These are phyloP conservation scores for Dianthus caryophyllus DNA, from an alignment of 148 eudicot genomes.

Conservation along the genomic window DNA sequence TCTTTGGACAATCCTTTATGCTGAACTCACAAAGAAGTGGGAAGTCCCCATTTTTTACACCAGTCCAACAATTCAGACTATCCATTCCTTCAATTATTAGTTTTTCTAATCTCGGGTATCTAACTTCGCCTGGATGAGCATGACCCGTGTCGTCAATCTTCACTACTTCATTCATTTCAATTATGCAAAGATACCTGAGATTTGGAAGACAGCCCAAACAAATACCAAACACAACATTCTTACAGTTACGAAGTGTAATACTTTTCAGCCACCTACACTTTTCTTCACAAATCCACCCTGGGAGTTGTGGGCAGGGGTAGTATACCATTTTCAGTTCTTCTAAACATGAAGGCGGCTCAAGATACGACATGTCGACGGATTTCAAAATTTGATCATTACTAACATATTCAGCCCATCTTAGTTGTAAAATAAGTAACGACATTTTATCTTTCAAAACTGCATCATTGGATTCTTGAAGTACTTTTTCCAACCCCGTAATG, in stretches of 20 bases:
- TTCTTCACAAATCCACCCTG: neutral
- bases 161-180: neutral
- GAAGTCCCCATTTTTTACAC: too few species aligned
- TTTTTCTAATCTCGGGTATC: slow-evolving; percentile 8
- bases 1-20: too few species aligned
- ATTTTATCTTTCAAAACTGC: neutral
- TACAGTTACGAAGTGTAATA: slow-evolving; percentile 9
- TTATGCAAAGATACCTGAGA: slow-evolving; percentile 3
- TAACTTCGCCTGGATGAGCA: neutral
- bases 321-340: neutral
- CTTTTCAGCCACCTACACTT: neutral
- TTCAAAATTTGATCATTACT: too few species aligned
- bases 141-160: neutral
- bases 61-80: too few species aligned
- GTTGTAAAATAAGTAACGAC: neutral
- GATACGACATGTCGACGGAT: neutral
- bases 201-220: neutral
- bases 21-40: too few species aligned
- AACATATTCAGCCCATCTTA: slow-evolving; percentile 7
- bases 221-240: neutral
- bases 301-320: neutral
- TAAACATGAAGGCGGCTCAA: slow-evolving; percentile 1
- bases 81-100: too few species aligned
- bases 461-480: neutral
- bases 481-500: slow-evolving; percentile 28